Conservation (phyloP, 495 filamentous ascomycete genomes). For the Talaromyces proteolyticus region DNA sequence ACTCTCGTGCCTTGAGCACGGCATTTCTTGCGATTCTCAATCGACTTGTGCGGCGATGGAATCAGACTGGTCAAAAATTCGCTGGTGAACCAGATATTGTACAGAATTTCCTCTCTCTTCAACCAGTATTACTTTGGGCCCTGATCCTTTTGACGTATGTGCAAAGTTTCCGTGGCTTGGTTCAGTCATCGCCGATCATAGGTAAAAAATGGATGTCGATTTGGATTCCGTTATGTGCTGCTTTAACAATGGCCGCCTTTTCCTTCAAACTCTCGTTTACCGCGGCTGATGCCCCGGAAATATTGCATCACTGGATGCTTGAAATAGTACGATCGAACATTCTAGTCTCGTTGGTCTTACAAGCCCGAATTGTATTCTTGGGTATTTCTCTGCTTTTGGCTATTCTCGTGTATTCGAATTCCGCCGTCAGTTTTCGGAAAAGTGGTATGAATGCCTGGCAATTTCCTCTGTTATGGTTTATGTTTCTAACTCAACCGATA, state of each 20-base stretch:
- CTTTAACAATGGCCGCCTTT: conserved; percentile 48
- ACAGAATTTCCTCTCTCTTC: conserved; percentile 34
- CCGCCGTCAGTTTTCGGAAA: not conserved
- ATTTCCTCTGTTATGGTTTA: not conserved
- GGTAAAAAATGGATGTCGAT: conserved; percentile 18
- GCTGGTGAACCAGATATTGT: conserved; percentile 83
- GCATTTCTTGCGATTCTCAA: conserved; percentile 33
- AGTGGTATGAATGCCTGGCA: not conserved
- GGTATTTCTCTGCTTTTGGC: conserved; percentile 41
- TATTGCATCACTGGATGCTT: conserved; percentile 53
- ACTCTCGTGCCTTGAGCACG: conserved; percentile 11
- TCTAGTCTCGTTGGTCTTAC: conserved; percentile 42
- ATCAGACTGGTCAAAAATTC: conserved; percentile 94
- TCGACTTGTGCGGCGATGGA: conserved; percentile 73
- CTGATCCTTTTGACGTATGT: conserved; percentile 67
- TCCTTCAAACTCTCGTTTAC: conserved; percentile 82
- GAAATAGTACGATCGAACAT: conserved; percentile 34
- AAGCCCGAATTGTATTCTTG: conserved; percentile 35
- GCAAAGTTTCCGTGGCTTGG: conserved; percentile 30
- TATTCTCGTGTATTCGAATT: conserved; percentile 15
- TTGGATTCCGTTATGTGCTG: conserved; percentile 13
- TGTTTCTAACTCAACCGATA: not conserved
- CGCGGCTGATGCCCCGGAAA: conserved; percentile 77
- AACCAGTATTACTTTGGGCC: conserved; percentile 65
- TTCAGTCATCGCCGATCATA: conserved; percentile 18